Evolutionary conservation across 1,284 basidiomycete genomes (phyloP).

Genomic region (Stygiomarasmius scandens): DNA sequence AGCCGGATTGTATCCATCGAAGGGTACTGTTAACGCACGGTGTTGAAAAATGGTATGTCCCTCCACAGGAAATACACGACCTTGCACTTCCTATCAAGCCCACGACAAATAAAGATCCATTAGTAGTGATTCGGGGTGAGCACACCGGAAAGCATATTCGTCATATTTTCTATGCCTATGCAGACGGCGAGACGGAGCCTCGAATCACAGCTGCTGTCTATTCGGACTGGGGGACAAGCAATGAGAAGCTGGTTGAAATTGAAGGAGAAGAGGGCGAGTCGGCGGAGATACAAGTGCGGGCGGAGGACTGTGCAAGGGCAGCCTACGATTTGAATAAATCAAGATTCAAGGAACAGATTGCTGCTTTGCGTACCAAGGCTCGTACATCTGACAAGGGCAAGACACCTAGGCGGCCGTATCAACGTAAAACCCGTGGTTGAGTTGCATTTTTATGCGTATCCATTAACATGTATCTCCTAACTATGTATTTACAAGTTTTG

Average conservation of each 20-base stretch:
- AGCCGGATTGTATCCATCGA: background rate
- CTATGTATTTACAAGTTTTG: too few species aligned
- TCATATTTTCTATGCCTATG: background rate
- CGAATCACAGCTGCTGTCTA: background rate
- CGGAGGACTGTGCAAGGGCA: background rate
- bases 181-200: background rate
- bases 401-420: too few species aligned
- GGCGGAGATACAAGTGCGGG: background rate
- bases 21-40: background rate
- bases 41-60: background rate
- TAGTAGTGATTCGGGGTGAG: background rate
- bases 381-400: too few species aligned
- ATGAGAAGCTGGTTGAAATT: too few species aligned
- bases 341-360: background rate
- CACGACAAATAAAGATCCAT: background rate
- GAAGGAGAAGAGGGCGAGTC: background rate
- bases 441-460: too few species aligned
- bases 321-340: background rate
- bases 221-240: background rate
- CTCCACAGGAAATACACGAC: background rate
- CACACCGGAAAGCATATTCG: background rate
- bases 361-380: background rate
- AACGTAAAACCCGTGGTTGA: too few species aligned
- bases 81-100: background rate
- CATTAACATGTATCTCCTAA: too few species aligned